Base-by-base conservation (phyloP, 768 basidiomycete species). In the Kockovaella imperatae region DNA sequence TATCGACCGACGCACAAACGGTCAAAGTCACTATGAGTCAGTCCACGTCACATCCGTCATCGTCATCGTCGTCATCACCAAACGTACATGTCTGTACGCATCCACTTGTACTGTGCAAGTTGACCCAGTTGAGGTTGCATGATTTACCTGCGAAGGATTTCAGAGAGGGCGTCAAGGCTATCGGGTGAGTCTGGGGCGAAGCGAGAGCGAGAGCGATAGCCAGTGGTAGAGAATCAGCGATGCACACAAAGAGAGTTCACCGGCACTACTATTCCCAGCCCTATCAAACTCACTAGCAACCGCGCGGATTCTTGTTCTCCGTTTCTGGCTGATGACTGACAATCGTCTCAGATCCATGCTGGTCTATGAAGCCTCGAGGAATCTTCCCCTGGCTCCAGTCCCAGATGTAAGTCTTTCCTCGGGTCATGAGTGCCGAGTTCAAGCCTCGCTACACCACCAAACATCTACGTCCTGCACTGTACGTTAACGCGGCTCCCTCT, bases 61-160 rank as follows among this genome's bases (percentile, higher is more conserved):
- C n/a, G n/a, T n/a, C n/a, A n/a, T n/a, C n/a, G n/a, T n/a, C n/a
- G 18, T 32, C 53, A 49, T 42, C 43, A 48, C 42, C 52, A 34
- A 54, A 60, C 49, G 41, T 60, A 30, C 62, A 60, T 41, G 46
- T 59, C 45, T 57, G 50, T 41, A 50, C 46, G 35, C 68, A 62
- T 48, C 68, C 52, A 17, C 55, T 61, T 20, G 51, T 66, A 11
- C 42, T 54, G 6, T 57, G 60, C 42, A 66, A 66, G 42, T 56
- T 66, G 40, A 66, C 64, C 20, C 53, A 57, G 39, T 53, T 66
- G 20, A 45, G 64, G 24, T 28, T 62, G 18, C 64, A 66, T 51
- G 64, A 66, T 43, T 59, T 66, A 17, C 60, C 64, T 3, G 52
- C 58, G 2, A 62, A 60, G 43, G 64, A 66, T 38, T 66, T 66